Evolutionary conservation across 805 yeast genomes (phyloP).

Genomic region (Crinitomyces ghanaensis): DNA sequence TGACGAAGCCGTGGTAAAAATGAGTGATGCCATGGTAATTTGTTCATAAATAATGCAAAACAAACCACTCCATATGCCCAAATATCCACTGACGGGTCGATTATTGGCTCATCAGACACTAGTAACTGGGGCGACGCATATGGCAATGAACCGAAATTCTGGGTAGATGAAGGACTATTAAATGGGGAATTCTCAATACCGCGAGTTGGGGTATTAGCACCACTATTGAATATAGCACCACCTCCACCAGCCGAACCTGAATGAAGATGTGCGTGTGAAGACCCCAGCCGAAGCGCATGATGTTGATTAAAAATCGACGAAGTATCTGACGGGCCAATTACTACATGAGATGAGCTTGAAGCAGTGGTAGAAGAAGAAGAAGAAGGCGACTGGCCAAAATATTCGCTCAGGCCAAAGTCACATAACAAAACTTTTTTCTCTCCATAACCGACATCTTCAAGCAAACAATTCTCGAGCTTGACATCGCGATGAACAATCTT

Average conservation of each 20-base stretch:
- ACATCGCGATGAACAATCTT: slow-evolving; percentile 74
- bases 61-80: slow-evolving; percentile 86
- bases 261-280: background rate
- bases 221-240: background rate
- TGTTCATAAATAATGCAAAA: slow-evolving; percentile 62
- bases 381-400: slow-evolving; percentile 11
- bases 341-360: slow-evolving; percentile 6
- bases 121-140: slow-evolving; percentile 86
- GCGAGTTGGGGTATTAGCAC: background rate
- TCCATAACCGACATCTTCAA: slow-evolving; percentile 32
- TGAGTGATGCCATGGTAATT: slow-evolving; percentile 73
- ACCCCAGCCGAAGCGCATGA: slow-evolving; percentile 6
- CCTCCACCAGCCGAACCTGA: background rate
- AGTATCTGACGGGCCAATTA: slow-evolving; percentile 19
- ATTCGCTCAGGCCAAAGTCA: slow-evolving; percentile 78
- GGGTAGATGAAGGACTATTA: slow-evolving; percentile 5
- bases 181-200: background rate
- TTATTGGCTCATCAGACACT: slow-evolving; percentile 38
- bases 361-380: slow-evolving; percentile 4
- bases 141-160: slow-evolving; percentile 74
- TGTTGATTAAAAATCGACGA: slow-evolving; percentile 17
- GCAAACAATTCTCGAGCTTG: slow-evolving; percentile 67
- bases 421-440: slow-evolving; percentile 45
- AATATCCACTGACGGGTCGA: slow-evolving; percentile 63
- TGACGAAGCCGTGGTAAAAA: slow-evolving; percentile 70